Evolutionary conservation across 1,139 yeast genomes (phyloP).

Genomic region (Blastobotrys malaysiensis): DNA sequence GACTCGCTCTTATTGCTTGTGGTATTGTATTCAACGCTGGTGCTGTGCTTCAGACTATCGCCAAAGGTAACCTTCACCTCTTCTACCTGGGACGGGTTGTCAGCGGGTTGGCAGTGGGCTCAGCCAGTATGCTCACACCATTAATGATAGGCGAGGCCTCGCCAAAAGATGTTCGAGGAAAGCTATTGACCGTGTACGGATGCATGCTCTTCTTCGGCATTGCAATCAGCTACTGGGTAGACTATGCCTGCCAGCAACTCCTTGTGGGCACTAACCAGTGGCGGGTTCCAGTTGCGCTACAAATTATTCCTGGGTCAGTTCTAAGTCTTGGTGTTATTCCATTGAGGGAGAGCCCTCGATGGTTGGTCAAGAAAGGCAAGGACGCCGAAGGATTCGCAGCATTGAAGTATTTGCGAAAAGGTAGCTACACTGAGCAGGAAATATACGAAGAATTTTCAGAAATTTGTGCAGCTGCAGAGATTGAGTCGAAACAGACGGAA

Average conservation of each 20-base stretch:
- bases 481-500: constrained; percentile 14
- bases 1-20: constrained; percentile 33
- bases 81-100: constrained; percentile 46
- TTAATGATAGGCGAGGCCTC: constrained; percentile 61
- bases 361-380: constrained; percentile 39
- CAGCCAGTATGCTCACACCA: constrained; percentile 58
- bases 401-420: constrained; percentile 29
- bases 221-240: constrained; percentile 28
- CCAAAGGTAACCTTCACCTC: constrained; percentile 14
- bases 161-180: constrained; percentile 51
- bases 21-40: constrained; percentile 46
- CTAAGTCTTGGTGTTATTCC: constrained; percentile 43
- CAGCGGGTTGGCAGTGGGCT: constrained; percentile 60
- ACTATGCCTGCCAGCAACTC: constrained; percentile 27
- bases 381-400: constrained; percentile 47
- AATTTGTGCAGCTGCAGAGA: constrained; percentile 16
- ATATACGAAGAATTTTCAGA: constrained; percentile 19
- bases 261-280: constrained; percentile 14
- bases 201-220: constrained; percentile 57
- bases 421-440: constrained; percentile 13
- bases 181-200: constrained; percentile 54
- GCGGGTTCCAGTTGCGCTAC: constrained; percentile 31
- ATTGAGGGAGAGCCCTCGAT: constrained; percentile 49
- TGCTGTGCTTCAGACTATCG: constrained; percentile 47
- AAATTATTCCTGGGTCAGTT: constrained; percentile 46